Base-by-base conservation (phyloP, 345 rosid genomes). In the Geranium rotundifolium region DNA sequence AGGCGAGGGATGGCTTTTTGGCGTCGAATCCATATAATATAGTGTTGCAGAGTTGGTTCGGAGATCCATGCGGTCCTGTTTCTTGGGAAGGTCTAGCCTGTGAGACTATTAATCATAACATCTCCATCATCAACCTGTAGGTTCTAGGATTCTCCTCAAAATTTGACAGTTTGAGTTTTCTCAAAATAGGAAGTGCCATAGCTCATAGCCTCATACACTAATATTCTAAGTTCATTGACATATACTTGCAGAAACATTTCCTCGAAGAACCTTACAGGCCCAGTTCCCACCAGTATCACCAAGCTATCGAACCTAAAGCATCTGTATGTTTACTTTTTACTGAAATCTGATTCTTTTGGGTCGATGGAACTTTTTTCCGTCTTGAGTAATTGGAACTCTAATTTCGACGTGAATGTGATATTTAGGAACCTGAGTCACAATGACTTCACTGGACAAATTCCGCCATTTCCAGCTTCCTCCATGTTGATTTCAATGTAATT, bases 1-100 rank as follows among this genome's bases (percentile, higher is more conserved):
- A 46, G 23, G 80, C 78, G 20, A 78, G 54, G 60, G 23, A 50
- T 16, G 83, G 77, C 13, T 73, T 86, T 64, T 39, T 67, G 73
- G 18, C 0, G 46, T 19, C 41, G 8, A 81, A 85, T 70, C 27
- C 68, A 19, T 69, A 63, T 1, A 77, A 54, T 39, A 14, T 17
- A 65, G 13, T 71, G 60, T 61, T 77, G 68, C 70, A 73, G 27
- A 68, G 61, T 63, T 86, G 92, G 88, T 81, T 78, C n/a, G 92
- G 92, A 9, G 86, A 86, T 59, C 92, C 92, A n/a, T 86, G 92
- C 41, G 76, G 69, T 61, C 86, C 84, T 18, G 56, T 34, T 66
- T 54, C 68, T 5, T 81, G 91, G 91, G 37, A 69, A 61, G 88
- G 84, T 58, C 67, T 86, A 68, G 56, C n/a, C 52, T 86, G 91